Percentiles rank a stretch among this genome's conserved stretches.
Evolutionary conservation across 805 yeast genomes (phyloP).

Genomic region (Candida manassasensis): DNA sequence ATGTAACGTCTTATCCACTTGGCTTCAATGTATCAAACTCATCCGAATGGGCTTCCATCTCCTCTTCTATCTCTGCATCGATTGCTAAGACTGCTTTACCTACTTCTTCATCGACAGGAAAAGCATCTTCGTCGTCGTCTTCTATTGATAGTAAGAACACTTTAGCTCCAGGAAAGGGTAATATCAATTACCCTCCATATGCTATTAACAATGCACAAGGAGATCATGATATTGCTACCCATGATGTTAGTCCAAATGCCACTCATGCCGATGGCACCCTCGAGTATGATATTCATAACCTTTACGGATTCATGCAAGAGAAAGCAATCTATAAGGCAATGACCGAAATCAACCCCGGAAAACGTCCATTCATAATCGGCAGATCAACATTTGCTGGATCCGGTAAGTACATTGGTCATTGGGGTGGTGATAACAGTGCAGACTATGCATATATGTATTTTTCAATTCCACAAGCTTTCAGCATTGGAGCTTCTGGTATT

Average conservation of each 20-base stretch:
- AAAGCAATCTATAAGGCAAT: constrained; percentile 18
- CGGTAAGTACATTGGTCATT: constrained; percentile 18
- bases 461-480: constrained; percentile 22
- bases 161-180: constrained; percentile 21
- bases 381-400: constrained; percentile 20
- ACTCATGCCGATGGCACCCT: constrained; percentile 23
- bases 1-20: constrained; percentile 12
- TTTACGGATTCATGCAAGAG: constrained; percentile 20
- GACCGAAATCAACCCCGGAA: constrained; percentile 13
- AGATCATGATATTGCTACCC: constrained; percentile 18
- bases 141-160: constrained; percentile 13
- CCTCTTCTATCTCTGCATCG: constrained; percentile 6
- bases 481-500: constrained; percentile 19
- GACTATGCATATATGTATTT: constrained; percentile 17
- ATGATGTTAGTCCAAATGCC: constrained; percentile 25
- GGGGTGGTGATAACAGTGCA: constrained; percentile 24
- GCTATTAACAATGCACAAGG: constrained; percentile 24
- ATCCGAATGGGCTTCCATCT: constrained; percentile 13
- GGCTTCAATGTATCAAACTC: constrained; percentile 15
- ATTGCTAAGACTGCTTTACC: constrained; percentile 12
- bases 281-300: constrained; percentile 23
- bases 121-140: constrained; percentile 10
- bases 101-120: constrained; percentile 7
- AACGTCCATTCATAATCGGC: constrained; percentile 21
- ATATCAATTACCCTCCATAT: constrained; percentile 30